phyloP scores from a whole-genome alignment of 2,329 filamentous ascomycete genomes.

The Xylariomycetidae sp. region DNA sequence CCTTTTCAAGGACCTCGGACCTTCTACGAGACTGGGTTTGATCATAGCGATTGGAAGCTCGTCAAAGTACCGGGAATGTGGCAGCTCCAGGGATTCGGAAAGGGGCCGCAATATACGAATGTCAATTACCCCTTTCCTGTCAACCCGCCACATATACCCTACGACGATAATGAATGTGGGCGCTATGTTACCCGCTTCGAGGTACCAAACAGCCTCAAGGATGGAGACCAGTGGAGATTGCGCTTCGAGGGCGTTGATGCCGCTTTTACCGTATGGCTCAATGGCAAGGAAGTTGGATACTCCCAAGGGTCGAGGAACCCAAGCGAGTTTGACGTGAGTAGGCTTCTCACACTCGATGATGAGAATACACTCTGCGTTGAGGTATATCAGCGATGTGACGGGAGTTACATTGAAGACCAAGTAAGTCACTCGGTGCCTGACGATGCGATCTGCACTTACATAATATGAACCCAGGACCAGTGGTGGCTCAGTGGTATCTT shows the following conservation, averaged over 20 bases:
- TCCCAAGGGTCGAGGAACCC: slow-evolving; percentile 69
- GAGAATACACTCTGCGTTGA: slow-evolving; percentile 59
- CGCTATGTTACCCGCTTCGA: slow-evolving; percentile 57
- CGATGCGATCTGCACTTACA: not conserved
- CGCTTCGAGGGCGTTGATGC: slow-evolving; percentile 73
- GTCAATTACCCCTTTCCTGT: slow-evolving; percentile 59
- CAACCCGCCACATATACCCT: slow-evolving; percentile 59
- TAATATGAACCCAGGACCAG: slow-evolving; percentile 47
- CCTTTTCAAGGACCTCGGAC: slow-evolving; percentile 40
- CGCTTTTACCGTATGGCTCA: slow-evolving; percentile 67
- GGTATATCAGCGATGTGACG: slow-evolving; percentile 70
- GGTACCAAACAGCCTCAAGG: slow-evolving; percentile 39
- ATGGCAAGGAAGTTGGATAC: slow-evolving; percentile 64
- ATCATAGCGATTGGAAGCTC: slow-evolving; percentile 34
- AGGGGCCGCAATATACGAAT: slow-evolving; percentile 59
- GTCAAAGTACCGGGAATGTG: slow-evolving; percentile 63
- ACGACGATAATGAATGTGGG: slow-evolving; percentile 61
- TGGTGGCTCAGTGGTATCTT: slow-evolving; percentile 69
- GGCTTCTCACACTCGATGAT: slow-evolving; percentile 36
- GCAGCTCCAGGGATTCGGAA: slow-evolving; percentile 63
- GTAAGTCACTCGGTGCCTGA: slow-evolving; percentile 14
- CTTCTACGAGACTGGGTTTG: slow-evolving; percentile 33
- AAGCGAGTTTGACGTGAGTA: slow-evolving; percentile 66
- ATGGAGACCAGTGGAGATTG: slow-evolving; percentile 55
- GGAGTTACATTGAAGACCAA: slow-evolving; percentile 67